Base-by-base conservation (phyloP, 2,329 filamentous ascomycete species). In the Fusarium siculi region DNA sequence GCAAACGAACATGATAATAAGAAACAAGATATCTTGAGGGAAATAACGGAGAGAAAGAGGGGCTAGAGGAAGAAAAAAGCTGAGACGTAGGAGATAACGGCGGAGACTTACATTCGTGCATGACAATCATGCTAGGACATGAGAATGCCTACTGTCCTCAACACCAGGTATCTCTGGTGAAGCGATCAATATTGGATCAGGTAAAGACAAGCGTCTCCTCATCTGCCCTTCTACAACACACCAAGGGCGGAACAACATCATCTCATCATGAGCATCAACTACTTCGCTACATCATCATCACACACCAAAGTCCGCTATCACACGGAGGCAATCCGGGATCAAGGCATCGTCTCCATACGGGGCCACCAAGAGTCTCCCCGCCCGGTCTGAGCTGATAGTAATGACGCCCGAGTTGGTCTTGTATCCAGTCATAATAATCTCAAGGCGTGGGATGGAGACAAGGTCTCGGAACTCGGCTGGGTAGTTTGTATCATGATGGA, bases 391-490 rank as follows among this genome's bases (percentile, higher is more conserved):
- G 46, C 58, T 61, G 59, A 52, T 70, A 63, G 53, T 64, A 66
- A 52, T 43, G 53, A 64, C 50, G 44, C 56, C 44, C 25, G 23
- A 49, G 21, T 28, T 40, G 32, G 40, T 39, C 42, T 54, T 50
- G 25, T 23, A 8, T 30, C 49, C 56, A 60, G 55, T 57, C 40
- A 23, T 39, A 60, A 43, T 43, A 43, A 47, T 36, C 49, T 49
- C 52, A 60, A 42, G 37, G 58, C 73, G 72, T 70, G 70, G 64
- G 68, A 73, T 66, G 58, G 46, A 6, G 14, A 53, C n/a, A 53
- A 12, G 23, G 23, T 23, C 39, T 63, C 53, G 63, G 54, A 43
- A 64, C 53, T 68, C 68, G 57, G 69, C 68, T 23, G 34, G 43
- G 42, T 50, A 70, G 58, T 46, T 49, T 44, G 42, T 57, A 43